Percentiles rank a stretch among this genome's conserved stretches.
phyloP scores from a whole-genome alignment of 2,329 filamentous ascomycete genomes.

The Dactylellina sp. region DNA sequence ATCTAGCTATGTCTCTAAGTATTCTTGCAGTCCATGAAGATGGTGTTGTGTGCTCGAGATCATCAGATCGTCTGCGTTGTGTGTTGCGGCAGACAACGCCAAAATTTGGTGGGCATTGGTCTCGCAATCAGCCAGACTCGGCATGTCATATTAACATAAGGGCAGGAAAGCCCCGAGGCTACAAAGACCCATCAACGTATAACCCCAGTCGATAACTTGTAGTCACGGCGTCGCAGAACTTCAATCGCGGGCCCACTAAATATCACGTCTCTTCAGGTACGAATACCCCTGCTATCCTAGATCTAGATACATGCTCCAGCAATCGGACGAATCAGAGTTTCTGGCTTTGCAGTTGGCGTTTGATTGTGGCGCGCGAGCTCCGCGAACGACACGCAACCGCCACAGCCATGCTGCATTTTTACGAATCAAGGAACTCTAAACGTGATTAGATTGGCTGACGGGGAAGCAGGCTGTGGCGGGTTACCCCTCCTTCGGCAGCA shows the following conservation, averaged over 20 bases:
- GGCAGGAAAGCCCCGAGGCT: too few relatives aligned
- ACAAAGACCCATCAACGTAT: too few relatives aligned
- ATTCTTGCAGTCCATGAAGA: too few relatives aligned
- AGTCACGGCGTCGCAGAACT: background rate
- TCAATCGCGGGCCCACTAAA: background rate
- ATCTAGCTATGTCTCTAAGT: too few relatives aligned
- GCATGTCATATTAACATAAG: too few relatives aligned
- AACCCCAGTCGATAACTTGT: too few relatives aligned
- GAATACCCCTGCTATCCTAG: background rate
- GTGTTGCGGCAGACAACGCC: constrained; percentile 18
- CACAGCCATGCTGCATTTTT: constrained; percentile 11
- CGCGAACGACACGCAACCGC: constrained; percentile 6
- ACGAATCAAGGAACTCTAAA: constrained; percentile 20
- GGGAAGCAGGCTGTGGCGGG: constrained; percentile 44
- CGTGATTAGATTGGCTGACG: constrained; percentile 33
- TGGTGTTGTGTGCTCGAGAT: too few relatives aligned
- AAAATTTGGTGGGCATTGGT: too few relatives aligned
- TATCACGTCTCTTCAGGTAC: background rate
- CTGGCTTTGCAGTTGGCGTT: background rate
- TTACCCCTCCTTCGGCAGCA: constrained; percentile 56
- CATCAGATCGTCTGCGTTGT: constrained; percentile 22
- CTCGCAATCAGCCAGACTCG: too few relatives aligned
- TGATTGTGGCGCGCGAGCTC: constrained; percentile 7
- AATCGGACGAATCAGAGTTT: background rate
- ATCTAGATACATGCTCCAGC: background rate